phyloP scores from a whole-genome alignment of 1,284 basidiomycete genomes.

The Sanghuangporus baumii region DNA sequence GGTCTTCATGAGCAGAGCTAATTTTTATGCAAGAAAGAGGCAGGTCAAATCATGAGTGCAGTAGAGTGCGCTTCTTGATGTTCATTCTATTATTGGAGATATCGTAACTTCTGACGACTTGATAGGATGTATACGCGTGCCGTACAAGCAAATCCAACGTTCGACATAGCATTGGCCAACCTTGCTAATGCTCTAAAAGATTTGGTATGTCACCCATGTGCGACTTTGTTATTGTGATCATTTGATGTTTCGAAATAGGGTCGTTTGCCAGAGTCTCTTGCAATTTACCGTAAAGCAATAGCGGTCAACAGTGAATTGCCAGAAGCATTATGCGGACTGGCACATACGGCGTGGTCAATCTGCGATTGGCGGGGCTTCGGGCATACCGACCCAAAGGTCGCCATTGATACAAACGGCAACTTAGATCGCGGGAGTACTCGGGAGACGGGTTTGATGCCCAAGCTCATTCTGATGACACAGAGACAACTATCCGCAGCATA shows the following conservation, averaged over 20 bases:
- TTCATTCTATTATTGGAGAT: conserved; percentile 7
- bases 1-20: background rate
- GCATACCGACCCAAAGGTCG: conserved; percentile 21
- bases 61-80: conserved; percentile 35
- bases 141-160: conserved; percentile 47
- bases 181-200: conserved; percentile 57
- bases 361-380: conserved; percentile 53
- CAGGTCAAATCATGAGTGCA: conserved; percentile 45
- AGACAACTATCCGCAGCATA: conserved; percentile 42
- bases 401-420: conserved; percentile 23
- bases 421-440: conserved; percentile 20
- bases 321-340: conserved; percentile 54
- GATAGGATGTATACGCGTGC: conserved; percentile 42
- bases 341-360: conserved; percentile 45
- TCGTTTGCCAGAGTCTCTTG: conserved; percentile 45
- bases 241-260: conserved; percentile 31
- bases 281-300: conserved; percentile 50
- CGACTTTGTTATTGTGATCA: background rate
- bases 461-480: conserved; percentile 40
- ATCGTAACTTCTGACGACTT: conserved; percentile 12
- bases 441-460: conserved; percentile 38
- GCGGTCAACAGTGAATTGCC: conserved; percentile 47
- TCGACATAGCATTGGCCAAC: conserved; percentile 57
- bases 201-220: conserved; percentile 28
- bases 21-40: conserved; percentile 37